Evolutionary conservation across 129 eudicot species (phyloP), one percentile per base, ranked within the genome.

Genomic region (Centrapalus pauciflorus): DNA sequence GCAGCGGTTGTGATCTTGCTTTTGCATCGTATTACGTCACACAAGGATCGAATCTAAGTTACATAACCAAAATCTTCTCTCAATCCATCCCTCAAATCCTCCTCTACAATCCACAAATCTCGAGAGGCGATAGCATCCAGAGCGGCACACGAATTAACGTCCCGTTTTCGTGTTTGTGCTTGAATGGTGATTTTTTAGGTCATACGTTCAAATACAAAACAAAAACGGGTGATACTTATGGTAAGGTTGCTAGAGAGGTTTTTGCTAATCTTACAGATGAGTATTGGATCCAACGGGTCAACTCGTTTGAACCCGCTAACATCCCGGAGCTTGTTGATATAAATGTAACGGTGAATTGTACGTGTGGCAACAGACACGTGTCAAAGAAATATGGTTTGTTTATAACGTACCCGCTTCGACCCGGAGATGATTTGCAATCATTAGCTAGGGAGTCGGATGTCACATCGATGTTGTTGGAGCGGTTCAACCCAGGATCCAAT

Each of bases 271-370:
- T 89, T 8, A 89, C 94, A 0, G 77, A 73, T 24, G 85, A 51
- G 43, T 67, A 78, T 9, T 78, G 85, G 96, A 12, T 89, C 49
- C 80, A 81, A 60, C 54, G 80, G 55, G 82, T 85, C 48, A 89
- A 89, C 30, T 28, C 2, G 24, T 83, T 76, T 64, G 79, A 65
- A 43, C 82, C 90, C 7, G 73, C 61, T 25, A 23, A 63, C 0
- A 64, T 89, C 20, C 96, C 94, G 1, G 82, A 81, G 49, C 43
- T 17, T 34, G 84, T 14, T 0, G 34, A 50, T 26, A 61, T 89
- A 6, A 89, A 89, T 62, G 90, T 89, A 10, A 86, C 95, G 0
- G 82, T 89, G 49, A 89, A 85, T 24, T 89, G 96, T 60, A 83
- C 96, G 7, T 88, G 96, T 54, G 96, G 96, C 8, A 77, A 88